These are phyloP conservation scores for Butyriboletus loyo DNA, from an alignment of 768 basidiomycete genomes.

Conservation along the genomic window DNA sequence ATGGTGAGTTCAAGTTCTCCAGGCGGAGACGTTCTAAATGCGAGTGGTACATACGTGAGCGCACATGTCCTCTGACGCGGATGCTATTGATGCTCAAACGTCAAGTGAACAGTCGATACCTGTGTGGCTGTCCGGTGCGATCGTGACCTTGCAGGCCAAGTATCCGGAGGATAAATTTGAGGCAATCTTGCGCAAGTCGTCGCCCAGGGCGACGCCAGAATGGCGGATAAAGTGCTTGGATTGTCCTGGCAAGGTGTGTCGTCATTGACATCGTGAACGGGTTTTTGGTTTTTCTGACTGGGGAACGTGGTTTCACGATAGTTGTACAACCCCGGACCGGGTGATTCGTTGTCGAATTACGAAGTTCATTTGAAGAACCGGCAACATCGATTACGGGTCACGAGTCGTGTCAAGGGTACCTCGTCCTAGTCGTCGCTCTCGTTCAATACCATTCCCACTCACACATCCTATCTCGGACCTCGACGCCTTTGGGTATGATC, in stretches of 20 bases:
- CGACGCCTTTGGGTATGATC: slow-evolving; percentile 3
- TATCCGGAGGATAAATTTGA: slow-evolving; percentile 86
- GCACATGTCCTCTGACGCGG: slow-evolving; percentile 16
- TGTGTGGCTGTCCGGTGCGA: slow-evolving; percentile 67
- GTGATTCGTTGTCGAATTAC: slow-evolving; percentile 83
- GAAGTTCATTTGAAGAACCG: slow-evolving; percentile 90
- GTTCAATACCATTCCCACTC: not conserved
- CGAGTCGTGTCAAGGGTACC: slow-evolving; percentile 41
- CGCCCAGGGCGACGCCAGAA: slow-evolving; percentile 57
- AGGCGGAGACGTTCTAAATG: slow-evolving; percentile 10
- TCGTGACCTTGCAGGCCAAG: slow-evolving; percentile 61
- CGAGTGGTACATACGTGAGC: slow-evolving; percentile 28
- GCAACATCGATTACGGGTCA: slow-evolving; percentile 72
- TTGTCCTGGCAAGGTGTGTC: slow-evolving; percentile 83
- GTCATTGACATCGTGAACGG: not conserved
- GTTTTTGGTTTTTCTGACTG: not conserved
- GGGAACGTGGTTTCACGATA: slow-evolving; percentile 26
- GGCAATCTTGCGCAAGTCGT: slow-evolving; percentile 60
- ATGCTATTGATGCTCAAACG: slow-evolving; percentile 32
- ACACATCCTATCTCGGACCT: slow-evolving; percentile 12
- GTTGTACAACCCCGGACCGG: slow-evolving; percentile 90
- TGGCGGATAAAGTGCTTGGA: slow-evolving; percentile 92
- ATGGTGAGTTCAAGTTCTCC: slow-evolving; percentile 19
- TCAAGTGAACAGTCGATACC: slow-evolving; percentile 47
- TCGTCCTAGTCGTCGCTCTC: slow-evolving; percentile 18